Conservation (phyloP, 2,329 filamentous ascomycete species). For the Aspergillus proliferans region DNA sequence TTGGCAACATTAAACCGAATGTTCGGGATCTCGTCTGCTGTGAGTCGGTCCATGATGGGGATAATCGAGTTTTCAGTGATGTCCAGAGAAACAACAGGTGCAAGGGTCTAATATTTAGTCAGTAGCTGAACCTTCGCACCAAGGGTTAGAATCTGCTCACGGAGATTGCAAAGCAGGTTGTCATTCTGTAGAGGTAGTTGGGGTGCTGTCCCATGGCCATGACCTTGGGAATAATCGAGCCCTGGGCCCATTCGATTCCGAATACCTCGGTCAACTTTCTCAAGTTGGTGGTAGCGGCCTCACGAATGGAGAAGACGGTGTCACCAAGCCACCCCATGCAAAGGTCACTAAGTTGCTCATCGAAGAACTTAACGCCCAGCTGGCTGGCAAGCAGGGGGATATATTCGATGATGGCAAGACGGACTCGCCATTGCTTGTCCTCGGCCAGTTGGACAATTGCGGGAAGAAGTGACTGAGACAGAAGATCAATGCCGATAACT, state of each 20-base stretch:
- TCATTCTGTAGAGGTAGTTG: conserved; percentile 99
- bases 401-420: conserved; percentile 97
- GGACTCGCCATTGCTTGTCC: conserved; percentile 98
- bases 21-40: conserved; percentile 92
- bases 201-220: conserved; percentile 97
- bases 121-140: conserved; percentile 13
- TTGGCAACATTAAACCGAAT: conserved; percentile 99
- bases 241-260: conserved; percentile 93
- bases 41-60: conserved; percentile 91
- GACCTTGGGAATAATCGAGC: conserved; percentile 96
- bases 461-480: conserved; percentile 92
- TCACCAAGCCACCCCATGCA: conserved; percentile 99
- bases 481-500: conserved; percentile 96
- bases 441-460: conserved; percentile 96
- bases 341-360: conserved; percentile 88
- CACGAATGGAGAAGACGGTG: conserved; percentile 96
- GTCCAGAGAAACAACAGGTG: conserved; percentile 84
- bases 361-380: conserved; percentile 94
- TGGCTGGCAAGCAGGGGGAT: conserved; percentile 94
- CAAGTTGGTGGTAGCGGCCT: conserved; percentile 93
- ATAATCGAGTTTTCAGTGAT: conserved; percentile 91
- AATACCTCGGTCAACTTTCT: conserved; percentile 99
- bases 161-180: conserved; percentile 97
- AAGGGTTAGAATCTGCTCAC: conserved; percentile 51
- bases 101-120: conserved; percentile 64